Evolutionary conservation across 768 basidiomycete species (phyloP).

Genomic region (Rhizopogon roseolus): DNA sequence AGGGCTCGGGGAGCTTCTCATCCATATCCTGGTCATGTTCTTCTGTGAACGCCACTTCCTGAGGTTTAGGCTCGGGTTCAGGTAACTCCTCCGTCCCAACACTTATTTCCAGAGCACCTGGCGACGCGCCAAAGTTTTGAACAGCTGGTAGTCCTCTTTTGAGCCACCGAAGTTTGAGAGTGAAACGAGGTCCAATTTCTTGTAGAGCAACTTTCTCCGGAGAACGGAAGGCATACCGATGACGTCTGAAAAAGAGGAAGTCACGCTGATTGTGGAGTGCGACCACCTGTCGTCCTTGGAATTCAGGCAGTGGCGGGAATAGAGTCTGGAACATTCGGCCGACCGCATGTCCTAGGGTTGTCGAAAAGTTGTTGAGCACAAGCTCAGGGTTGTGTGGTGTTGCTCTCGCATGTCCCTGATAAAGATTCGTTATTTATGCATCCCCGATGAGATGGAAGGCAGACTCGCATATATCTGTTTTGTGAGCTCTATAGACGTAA

Average conservation of each 20-base stretch:
- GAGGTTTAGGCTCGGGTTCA: conserved; percentile 3
- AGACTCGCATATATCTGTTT: conserved; percentile 75
- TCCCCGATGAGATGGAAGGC: not conserved
- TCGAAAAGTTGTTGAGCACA: conserved; percentile 91
- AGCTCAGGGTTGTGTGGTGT: conserved; percentile 94
- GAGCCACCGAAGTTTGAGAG: conserved; percentile 86
- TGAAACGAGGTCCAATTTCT: conserved; percentile 97
- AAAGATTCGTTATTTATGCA: conserved; percentile 6
- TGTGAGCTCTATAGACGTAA: conserved; percentile 83
- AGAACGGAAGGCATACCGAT: conserved; percentile 93
- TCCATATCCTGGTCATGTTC: conserved; percentile 16
- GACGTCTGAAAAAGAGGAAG: conserved; percentile 95
- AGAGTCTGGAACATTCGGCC: conserved; percentile 96
- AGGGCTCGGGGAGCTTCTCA: conserved; percentile 5
- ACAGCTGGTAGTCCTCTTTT: conserved; percentile 87
- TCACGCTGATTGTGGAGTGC: conserved; percentile 97
- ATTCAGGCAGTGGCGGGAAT: conserved; percentile 93
- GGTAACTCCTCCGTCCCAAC: conserved; percentile 30
- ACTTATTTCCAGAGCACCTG: conserved; percentile 53
- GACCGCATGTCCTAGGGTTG: conserved; percentile 87
- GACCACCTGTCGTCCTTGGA: conserved; percentile 94
- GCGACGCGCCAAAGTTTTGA: conserved; percentile 58
- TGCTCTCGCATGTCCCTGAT: conserved; percentile 85
- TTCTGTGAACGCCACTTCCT: conserved; percentile 8
- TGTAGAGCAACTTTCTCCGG: conserved; percentile 89